phyloP scores from a whole-genome alignment of 106 monocot genomes.

The Alisma plantagoaquatica region DNA sequence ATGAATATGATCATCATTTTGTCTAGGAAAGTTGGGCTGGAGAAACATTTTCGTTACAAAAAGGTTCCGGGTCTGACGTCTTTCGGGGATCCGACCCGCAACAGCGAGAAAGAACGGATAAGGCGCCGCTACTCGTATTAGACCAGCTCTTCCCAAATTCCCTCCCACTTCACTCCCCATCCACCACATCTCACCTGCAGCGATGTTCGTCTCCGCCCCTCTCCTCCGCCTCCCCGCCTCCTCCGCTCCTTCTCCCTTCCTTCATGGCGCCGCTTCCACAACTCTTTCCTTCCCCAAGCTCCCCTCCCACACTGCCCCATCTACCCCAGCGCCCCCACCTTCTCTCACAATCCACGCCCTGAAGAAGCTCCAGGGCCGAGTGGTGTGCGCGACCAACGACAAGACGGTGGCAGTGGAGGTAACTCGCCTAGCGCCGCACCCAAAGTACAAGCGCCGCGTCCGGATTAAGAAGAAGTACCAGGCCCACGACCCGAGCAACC shows the following conservation, averaged over 20 bases:
- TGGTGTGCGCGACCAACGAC: slow-evolving; percentile 60
- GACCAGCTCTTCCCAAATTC: no score
- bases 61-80: no score
- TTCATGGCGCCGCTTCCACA: slow-evolving; percentile 25
- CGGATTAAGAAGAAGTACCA: slow-evolving; percentile 79
- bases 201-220: slow-evolving; percentile 27
- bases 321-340: slow-evolving; percentile 5
- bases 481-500: slow-evolving; percentile 87
- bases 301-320: neutral
- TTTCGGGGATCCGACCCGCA: no score
- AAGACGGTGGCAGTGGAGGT: slow-evolving; percentile 91
- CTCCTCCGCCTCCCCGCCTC: slow-evolving; percentile 20
- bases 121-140: no score
- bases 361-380: slow-evolving; percentile 67
- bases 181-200: no score
- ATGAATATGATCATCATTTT: no score
- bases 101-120: no score
- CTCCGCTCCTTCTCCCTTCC: slow-evolving; percentile 31
- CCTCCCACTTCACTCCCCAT: no score
- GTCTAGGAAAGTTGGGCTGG: no score
- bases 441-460: slow-evolving; percentile 85
- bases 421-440: slow-evolving; percentile 58
- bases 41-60: no score
- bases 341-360: slow-evolving; percentile 43
- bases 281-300: slow-evolving; percentile 2